A percentile compares a stretch with the other conserved stretches of the same genome.
Conservation (phyloP, 345 rosid species). For the Abelmoschus esculentus region DNA sequence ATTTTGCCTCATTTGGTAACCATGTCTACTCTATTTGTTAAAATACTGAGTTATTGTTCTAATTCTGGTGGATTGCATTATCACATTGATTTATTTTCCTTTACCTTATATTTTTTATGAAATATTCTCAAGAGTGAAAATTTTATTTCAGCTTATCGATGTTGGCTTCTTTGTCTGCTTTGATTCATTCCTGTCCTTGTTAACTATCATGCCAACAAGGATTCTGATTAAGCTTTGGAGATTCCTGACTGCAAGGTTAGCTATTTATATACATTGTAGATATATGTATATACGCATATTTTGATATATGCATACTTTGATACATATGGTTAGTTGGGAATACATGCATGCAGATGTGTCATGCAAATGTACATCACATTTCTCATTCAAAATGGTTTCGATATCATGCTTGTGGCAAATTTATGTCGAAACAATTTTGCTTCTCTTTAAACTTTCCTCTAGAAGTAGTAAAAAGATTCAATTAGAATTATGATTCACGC, state of each 20-base stretch:
- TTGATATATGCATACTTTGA: background rate
- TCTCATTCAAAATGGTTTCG: background rate
- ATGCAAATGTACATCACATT: background rate
- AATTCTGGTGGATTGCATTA: conserved; percentile 5
- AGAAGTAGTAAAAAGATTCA: background rate
- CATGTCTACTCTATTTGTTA: background rate
- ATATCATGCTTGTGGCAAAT: background rate
- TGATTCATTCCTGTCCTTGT: conserved; percentile 89
- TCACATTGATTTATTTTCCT: background rate
- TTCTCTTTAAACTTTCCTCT: background rate
- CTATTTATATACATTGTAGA: conserved; percentile 4
- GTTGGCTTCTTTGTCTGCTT: conserved; percentile 97
- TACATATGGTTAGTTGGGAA: background rate
- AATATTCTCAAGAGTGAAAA: conserved; percentile 14
- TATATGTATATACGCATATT: background rate
- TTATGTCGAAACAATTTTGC: background rate
- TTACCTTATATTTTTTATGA: background rate
- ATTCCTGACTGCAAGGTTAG: conserved; percentile 52
- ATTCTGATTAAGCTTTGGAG: conserved; percentile 56
- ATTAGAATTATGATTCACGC: background rate
- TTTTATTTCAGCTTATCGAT: conserved; percentile 77
- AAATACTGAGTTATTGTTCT: background rate
- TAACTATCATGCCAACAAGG: conserved; percentile 95
- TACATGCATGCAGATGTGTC: background rate
- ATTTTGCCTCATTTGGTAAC: background rate